Evolutionary conservation across 129 eudicot genomes (phyloP).

Genomic region (Centaurea solstitialis): DNA sequence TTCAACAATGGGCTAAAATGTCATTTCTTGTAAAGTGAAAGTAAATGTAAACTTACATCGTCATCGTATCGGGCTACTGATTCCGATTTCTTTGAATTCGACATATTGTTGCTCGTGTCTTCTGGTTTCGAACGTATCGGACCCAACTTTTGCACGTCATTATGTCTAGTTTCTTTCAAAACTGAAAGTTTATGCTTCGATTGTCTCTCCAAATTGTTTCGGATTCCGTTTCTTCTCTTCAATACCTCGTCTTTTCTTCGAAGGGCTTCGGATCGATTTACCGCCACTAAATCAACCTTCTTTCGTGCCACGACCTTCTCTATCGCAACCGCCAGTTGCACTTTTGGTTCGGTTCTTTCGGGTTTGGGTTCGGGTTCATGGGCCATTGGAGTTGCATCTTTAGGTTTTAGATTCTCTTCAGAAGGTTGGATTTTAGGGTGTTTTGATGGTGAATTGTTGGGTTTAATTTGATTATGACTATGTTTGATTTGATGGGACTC

Average conservation of each 20-base stretch:
- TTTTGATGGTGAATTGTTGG: constrained; percentile 15
- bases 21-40: not conserved
- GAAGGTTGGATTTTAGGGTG: constrained; percentile 8
- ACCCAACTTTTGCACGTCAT: constrained; percentile 7
- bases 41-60: constrained; percentile 46
- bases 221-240: constrained; percentile 31
- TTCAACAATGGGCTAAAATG: not conserved
- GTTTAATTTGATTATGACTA: constrained; percentile 14
- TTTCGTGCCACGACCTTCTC: constrained; percentile 28
- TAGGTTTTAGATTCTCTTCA: constrained; percentile 22
- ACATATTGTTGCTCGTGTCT: constrained; percentile 24
- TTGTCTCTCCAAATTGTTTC: constrained; percentile 32
- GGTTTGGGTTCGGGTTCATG: not conserved
- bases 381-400: constrained; percentile 31
- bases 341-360: constrained; percentile 25
- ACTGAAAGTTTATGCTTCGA: constrained; percentile 30
- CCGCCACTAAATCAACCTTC: constrained; percentile 28
- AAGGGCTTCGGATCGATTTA: constrained; percentile 23
- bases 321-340: constrained; percentile 7
- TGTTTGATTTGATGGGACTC: constrained; percentile 22
- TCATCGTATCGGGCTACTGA: constrained; percentile 19
- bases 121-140: constrained; percentile 10
- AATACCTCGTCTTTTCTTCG: constrained; percentile 45
- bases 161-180: constrained; percentile 31
- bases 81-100: constrained; percentile 27